Percentiles rank a stretch among this genome's conserved stretches.
These are phyloP conservation scores for Talaromyces sp. DNA, from an alignment of 2,329 filamentous ascomycete species.

Conservation along the genomic window DNA sequence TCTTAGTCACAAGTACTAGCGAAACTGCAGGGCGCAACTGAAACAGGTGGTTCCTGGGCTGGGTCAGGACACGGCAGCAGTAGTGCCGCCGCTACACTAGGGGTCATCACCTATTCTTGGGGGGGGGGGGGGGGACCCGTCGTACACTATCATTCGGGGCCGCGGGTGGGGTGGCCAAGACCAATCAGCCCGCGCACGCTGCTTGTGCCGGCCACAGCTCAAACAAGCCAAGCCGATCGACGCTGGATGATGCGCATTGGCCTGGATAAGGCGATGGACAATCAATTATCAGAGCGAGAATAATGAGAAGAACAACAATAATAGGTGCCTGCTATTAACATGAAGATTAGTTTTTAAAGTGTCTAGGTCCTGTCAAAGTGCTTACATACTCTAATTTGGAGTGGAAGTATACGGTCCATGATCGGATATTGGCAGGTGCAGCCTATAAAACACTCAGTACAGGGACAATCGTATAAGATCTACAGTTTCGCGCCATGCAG, in stretches of 20 bases:
- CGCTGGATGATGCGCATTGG: neutral
- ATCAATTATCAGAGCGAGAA: neutral
- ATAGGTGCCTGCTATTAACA: neutral
- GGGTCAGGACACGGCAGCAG: neutral
- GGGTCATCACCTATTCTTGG: neutral
- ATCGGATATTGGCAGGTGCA: neutral
- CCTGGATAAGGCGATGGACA: neutral
- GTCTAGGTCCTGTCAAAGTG: neutral
- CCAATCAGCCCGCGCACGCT: neutral
- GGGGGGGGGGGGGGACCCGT: neutral
- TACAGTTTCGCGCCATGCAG: neutral
- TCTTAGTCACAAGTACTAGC: neutral
- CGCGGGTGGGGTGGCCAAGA: neutral
- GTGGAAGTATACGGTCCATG: neutral
- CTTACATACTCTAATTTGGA: neutral
- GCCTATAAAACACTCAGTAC: neutral
- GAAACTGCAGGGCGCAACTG: neutral
- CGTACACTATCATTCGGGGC: neutral
- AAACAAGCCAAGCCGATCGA: neutral
- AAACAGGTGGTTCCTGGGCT: neutral
- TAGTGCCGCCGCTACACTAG: neutral
- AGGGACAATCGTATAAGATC: neutral
- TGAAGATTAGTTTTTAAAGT: neutral
- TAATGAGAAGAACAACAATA: neutral
- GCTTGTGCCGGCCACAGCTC: neutral